Base-by-base conservation (phyloP, 306 rosid genomes). In the Argentina anserina region DNA sequence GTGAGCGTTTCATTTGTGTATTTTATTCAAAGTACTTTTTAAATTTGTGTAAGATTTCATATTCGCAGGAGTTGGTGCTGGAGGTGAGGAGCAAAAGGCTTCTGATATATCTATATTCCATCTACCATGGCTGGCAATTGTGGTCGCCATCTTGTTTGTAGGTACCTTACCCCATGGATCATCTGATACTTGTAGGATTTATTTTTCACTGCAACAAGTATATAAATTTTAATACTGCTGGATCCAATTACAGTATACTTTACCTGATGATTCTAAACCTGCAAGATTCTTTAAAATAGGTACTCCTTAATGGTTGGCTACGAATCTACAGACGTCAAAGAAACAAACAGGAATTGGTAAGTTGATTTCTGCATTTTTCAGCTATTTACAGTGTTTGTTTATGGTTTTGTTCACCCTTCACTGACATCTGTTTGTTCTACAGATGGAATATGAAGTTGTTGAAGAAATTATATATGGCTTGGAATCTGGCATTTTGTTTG, bases 401-500 rank as follows among this genome's bases (percentile, higher is more conserved):
- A 41, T 64, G 55, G 37, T 29, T 62, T 20, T 62, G 45, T 40
- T 50, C 45, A 40, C 50, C 65, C 21, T 23, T 77, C 18, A 17
- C 77, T 83, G 79, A 87, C 60, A 25, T 74, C 75, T 75, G 37
- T 50, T 63, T 70, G 63, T 90, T 80, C 55, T 84, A 74, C 92
- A 93, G 98, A 84, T 93, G 94, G 95, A 89, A 81, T 87, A 84
- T 69, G 96, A 94, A 81, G 97, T 89, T 63, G 92, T 91, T 64
- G 98, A 94, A 78, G 98, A 94, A 80, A 88, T 91, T 70, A 94
- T 94, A 81, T 91, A 85, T 26, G 97, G 98, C 78, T 80, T 94
- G 90, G 98, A 94, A 81, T 94, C 98, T 65, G 98, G 98, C 74
- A 83, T 93, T 84, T 81, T 93, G 88, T 93, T 93, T 71, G 98